Conservation (phyloP, 257 asterid species). For the Apocynum venetum region DNA sequence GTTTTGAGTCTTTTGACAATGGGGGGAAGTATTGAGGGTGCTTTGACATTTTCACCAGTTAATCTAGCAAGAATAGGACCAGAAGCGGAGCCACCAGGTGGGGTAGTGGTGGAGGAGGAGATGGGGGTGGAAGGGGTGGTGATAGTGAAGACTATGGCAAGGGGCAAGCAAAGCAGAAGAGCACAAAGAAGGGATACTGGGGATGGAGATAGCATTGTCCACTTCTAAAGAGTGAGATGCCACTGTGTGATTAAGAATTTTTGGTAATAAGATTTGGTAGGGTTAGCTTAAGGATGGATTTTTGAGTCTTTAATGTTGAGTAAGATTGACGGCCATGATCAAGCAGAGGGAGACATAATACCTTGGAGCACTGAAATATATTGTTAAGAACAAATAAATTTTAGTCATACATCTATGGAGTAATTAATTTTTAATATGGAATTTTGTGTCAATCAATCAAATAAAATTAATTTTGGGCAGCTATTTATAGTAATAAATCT, state of each 20-base stretch:
- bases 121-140: slow-evolving; percentile 36
- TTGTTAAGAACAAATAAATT: background rate
- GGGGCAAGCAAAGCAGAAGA: slow-evolving; percentile 67
- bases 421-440: background rate
- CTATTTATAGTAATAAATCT: background rate
- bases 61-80: background rate
- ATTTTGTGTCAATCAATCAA: background rate
- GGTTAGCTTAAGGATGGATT: background rate
- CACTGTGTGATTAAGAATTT: slow-evolving; percentile 1
- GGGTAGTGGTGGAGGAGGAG: slow-evolving; percentile 11
- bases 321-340: slow-evolving; percentile 6
- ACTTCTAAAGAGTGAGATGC: background rate
- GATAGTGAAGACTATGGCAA: slow-evolving; percentile 61
- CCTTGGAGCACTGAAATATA: slow-evolving; percentile 1
- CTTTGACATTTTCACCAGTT: background rate
- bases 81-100: background rate
- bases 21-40: background rate
- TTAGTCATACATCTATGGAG: background rate
- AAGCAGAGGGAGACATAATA: background rate
- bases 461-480: background rate
- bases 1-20: slow-evolving; percentile 10
- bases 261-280: background rate
- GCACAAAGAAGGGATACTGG: slow-evolving; percentile 71
- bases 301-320: background rate
- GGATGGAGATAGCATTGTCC: slow-evolving; percentile 48